Conservation (phyloP, 2,329 filamentous ascomycete species). For the Fusarium sororula region DNA sequence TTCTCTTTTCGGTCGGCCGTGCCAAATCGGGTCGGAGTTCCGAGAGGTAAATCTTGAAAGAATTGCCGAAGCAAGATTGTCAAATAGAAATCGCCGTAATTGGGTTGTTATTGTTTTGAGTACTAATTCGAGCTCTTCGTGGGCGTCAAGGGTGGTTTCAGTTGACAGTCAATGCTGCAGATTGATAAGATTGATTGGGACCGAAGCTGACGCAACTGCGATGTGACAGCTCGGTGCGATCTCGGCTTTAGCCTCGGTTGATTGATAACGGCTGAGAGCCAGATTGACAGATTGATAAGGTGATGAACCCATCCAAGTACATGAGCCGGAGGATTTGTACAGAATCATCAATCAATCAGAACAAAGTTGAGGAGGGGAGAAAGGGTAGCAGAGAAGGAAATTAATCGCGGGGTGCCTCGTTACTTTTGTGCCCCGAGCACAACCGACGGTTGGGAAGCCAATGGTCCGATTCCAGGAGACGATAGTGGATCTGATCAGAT, state of each 20-base stretch:
- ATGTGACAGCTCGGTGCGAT: constrained; percentile 21
- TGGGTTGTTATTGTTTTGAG: not conserved
- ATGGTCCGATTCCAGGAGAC: constrained; percentile 50
- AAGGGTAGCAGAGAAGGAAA: constrained; percentile 31
- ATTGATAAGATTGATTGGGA: constrained; percentile 35
- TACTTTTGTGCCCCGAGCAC: constrained; percentile 44
- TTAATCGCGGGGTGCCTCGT: constrained; percentile 41
- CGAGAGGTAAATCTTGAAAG: constrained; percentile 25
- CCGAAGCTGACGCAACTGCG: constrained; percentile 21
- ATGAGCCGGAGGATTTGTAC: not conserved
- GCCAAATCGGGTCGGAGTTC: constrained; percentile 41
- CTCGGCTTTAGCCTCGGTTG: constrained; percentile 32
- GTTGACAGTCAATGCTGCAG: constrained; percentile 9
- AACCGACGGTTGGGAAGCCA: constrained; percentile 37
- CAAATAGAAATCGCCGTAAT: constrained; percentile 3
- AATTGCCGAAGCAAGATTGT: constrained; percentile 11
- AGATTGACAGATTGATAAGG: constrained; percentile 8
- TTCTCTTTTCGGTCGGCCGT: constrained; percentile 35
- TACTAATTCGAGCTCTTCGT: not conserved
- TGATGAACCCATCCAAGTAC: constrained; percentile 20
- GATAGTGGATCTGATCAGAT: constrained; percentile 52
- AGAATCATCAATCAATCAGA: constrained; percentile 3
- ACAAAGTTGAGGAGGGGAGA: constrained; percentile 4
- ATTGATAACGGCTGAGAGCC: constrained; percentile 21
- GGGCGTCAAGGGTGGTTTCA: constrained; percentile 3